phyloP scores from a whole-genome alignment of 2,329 filamentous ascomycete genomes.

The Penicillium polonicum region DNA sequence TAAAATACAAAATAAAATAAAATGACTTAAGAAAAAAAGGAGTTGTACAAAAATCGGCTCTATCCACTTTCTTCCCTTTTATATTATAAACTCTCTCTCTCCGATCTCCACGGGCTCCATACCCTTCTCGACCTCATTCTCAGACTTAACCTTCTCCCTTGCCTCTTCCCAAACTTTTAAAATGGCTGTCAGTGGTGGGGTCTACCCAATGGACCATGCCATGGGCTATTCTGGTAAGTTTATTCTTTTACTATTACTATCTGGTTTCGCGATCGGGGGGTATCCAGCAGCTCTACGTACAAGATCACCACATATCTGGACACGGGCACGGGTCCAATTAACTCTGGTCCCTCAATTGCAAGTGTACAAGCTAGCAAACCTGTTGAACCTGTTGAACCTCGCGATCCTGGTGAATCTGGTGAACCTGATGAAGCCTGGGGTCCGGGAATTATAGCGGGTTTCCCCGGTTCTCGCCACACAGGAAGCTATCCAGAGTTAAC shows the following conservation, averaged over 20 bases:
- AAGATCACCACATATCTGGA: neutral
- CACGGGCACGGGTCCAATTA: neutral
- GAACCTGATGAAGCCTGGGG: neutral
- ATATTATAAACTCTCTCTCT: too few relatives aligned
- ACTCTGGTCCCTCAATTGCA: neutral
- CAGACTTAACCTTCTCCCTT: conserved; percentile 19
- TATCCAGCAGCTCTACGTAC: neutral
- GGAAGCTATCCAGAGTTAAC: neutral
- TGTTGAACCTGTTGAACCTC: neutral
- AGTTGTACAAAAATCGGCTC: neutral
- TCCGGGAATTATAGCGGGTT: neutral
- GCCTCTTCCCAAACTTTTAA: conserved; percentile 8
- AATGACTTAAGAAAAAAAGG: neutral
- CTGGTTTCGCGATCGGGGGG: neutral
- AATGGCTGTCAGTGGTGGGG: conserved; percentile 31
- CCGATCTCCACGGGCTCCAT: neutral
- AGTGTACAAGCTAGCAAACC: neutral
- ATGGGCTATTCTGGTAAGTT: conserved; percentile 23
- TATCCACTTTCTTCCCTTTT: neutral
- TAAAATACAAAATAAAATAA: too few relatives aligned
- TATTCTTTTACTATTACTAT: too few relatives aligned
- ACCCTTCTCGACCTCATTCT: conserved; percentile 1
- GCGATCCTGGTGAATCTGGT: too few relatives aligned
- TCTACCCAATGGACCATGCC: conserved; percentile 29
- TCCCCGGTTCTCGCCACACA: neutral